Evolutionary conservation across 2,329 filamentous ascomycete species (phyloP), one percentile per base, ranked within the genome.

Genomic region (Hypoxylon sp.): DNA sequence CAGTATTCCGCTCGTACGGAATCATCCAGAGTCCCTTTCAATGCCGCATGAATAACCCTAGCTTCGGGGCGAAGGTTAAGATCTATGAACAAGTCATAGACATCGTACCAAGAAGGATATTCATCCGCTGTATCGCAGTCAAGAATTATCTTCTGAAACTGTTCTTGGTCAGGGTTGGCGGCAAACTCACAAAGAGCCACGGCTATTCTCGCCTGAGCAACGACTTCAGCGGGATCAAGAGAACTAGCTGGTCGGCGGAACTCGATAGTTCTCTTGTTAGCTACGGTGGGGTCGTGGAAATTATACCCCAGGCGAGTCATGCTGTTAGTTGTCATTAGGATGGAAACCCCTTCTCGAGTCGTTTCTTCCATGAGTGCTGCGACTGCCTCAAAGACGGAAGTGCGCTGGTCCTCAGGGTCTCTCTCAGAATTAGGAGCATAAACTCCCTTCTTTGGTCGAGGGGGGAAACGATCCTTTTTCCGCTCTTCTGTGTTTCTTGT

Each of bases 191-290:
- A 62, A 11, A 65, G 58, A 9, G 50, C 29, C 25, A 65, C 45
- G 1, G 62, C 62, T 23, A 63, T 50, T 6, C 54, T 52, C 16
- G 50, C 46, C 19, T 56, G 47, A n/a, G 37, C 29, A 11, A 68
- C 16, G 4, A 63, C 51, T 45, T 56, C 50, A 16, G 51, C 54
- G 5, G 65, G 21, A 7, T 68, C 62, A 2, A 63, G 19, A 2
- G 39, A 62, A 39, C 37, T 29, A 3, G 62, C 54, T 6, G 53
- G 27, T 32, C 61, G 61, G 1, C 65, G 58, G 21, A 68, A 68
- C 41, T 68, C 65, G 21, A 68, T 60, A 4, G 65, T 68, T 9
- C 58, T 58, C 34, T 62, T 65, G 1, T 0, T 1, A 0, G 51
- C 34, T 4, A 0, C 3, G 0, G 5, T 0, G 1, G 58, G 30